A percentile compares a stretch with the other conserved stretches of the same genome.
Conservation (phyloP, 441 rosid genomes). For the Arabidopsis hybrid region DNA sequence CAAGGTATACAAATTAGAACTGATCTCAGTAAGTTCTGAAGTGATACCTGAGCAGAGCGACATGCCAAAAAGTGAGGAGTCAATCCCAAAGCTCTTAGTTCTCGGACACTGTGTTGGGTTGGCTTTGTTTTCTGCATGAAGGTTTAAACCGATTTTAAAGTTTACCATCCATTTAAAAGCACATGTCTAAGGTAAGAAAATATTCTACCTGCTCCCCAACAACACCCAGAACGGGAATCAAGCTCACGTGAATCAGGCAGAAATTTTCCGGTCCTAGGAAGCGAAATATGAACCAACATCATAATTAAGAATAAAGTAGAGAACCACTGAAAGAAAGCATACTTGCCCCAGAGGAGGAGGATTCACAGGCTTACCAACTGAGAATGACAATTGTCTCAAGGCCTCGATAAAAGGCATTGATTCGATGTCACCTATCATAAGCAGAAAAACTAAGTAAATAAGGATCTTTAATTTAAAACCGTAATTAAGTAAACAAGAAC, state of each 20-base stretch:
- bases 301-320: slow-evolving; percentile 22
- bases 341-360: slow-evolving; percentile 11
- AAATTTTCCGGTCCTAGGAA: slow-evolving; percentile 72
- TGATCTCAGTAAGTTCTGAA: slow-evolving; percentile 17
- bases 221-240: slow-evolving; percentile 75
- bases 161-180: not conserved
- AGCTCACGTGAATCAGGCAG: slow-evolving; percentile 81
- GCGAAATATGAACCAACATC: slow-evolving; percentile 36
- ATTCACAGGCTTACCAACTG: slow-evolving; percentile 64
- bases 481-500: not conserved
- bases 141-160: slow-evolving; percentile 3
- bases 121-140: slow-evolving; percentile 73
- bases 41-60: slow-evolving; percentile 65
- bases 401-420: slow-evolving; percentile 89
- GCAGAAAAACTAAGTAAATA: slow-evolving; percentile 6
- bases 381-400: slow-evolving; percentile 72
- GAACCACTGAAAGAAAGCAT: slow-evolving; percentile 27
- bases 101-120: slow-evolving; percentile 82
- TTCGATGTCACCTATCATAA: slow-evolving; percentile 58
- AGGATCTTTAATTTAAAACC: not conserved
- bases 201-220: slow-evolving; percentile 78
- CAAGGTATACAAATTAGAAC: slow-evolving; percentile 6
- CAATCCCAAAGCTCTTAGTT: slow-evolving; percentile 81
- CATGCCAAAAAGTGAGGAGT: slow-evolving; percentile 85
- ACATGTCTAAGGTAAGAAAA: slow-evolving; percentile 10